Evolutionary conservation across 257 asterid species (phyloP).

Genomic region (Marsdenia floribunda): DNA sequence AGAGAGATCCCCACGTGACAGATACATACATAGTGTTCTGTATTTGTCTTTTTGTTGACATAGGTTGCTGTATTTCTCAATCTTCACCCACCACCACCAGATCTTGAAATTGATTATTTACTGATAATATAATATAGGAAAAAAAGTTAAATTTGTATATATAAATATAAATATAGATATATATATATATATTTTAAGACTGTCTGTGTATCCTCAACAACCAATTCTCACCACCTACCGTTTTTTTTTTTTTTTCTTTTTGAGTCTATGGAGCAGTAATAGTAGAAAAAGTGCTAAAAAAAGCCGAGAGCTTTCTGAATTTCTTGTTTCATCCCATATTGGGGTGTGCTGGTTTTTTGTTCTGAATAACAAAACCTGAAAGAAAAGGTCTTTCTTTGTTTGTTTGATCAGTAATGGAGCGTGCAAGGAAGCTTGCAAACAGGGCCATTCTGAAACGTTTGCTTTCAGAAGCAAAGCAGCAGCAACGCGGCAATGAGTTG

Average conservation of each 20-base stretch:
- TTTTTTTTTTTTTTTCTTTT: conserved; percentile 4
- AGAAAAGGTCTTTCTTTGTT: neutral
- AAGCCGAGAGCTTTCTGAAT: conserved; percentile 21
- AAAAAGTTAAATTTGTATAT: neutral
- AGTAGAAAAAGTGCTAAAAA: conserved; percentile 1
- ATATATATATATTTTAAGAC: conserved; percentile 2
- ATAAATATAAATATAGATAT: too few relatives aligned
- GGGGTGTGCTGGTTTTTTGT: conserved; percentile 15
- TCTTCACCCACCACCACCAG: conserved; percentile 43
- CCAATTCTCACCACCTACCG: conserved; percentile 48
- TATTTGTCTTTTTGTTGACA: conserved; percentile 34
- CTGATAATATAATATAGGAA: neutral
- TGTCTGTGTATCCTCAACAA: conserved; percentile 30
- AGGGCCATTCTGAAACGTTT: conserved; percentile 58
- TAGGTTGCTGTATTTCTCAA: conserved; percentile 22
- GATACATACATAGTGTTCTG: neutral
- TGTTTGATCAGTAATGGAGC: conserved; percentile 47
- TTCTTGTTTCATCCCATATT: conserved; percentile 16
- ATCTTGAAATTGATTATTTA: conserved; percentile 31
- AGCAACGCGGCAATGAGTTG: conserved; percentile 14
- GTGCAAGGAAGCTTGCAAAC: conserved; percentile 68
- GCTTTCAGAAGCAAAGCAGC: conserved; percentile 50
- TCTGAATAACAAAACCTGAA: neutral
- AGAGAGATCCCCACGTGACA: conserved; percentile 23
- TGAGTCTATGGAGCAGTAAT: conserved; percentile 23